Percentiles rank a stretch among this genome's conserved stretches.
phyloP scores from a whole-genome alignment of 1,139 yeast species.

The Geotrichum carabidarum region DNA sequence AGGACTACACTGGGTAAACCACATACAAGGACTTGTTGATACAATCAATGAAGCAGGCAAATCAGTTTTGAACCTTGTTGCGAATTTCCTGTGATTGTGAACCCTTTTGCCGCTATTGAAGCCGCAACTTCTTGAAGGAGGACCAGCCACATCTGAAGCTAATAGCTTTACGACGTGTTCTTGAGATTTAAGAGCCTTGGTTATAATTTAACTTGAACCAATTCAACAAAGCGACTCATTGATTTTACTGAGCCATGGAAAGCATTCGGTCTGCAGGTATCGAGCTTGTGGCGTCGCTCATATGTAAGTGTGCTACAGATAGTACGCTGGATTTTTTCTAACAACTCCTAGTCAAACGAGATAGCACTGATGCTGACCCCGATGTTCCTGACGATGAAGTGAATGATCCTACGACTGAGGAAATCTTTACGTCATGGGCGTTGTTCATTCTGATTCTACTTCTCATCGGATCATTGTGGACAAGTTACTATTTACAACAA shows the following conservation, averaged over 20 bases:
- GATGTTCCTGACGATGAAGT: slow-evolving; percentile 52
- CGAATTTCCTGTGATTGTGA: too few relatives aligned
- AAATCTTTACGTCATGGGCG: slow-evolving; percentile 96
- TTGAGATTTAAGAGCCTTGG: too few relatives aligned
- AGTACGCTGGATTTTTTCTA: neutral
- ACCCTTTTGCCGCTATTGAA: too few relatives aligned
- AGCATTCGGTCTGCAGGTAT: slow-evolving; percentile 9
- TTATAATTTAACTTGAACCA: too few relatives aligned
- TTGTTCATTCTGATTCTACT: slow-evolving; percentile 76
- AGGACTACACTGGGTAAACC: too few relatives aligned
- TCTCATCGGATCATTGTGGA: slow-evolving; percentile 86
- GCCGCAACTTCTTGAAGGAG: too few relatives aligned
- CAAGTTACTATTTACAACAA: slow-evolving; percentile 87
- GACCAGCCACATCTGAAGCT: too few relatives aligned
- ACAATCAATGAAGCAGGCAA: too few relatives aligned
- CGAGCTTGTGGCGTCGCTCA: slow-evolving; percentile 16
- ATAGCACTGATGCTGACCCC: slow-evolving; percentile 40
- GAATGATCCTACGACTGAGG: slow-evolving; percentile 91
- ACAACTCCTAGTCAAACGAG: slow-evolving; percentile 27
- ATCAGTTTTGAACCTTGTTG: too few relatives aligned
- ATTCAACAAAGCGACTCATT: neutral
- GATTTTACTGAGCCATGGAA: neutral
- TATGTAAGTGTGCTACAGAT: slow-evolving; percentile 13
- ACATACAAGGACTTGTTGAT: too few relatives aligned
- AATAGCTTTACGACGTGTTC: too few relatives aligned